Conservation (phyloP, 352 stramenopile genomes). For the Plasmopara viticola region DNA sequence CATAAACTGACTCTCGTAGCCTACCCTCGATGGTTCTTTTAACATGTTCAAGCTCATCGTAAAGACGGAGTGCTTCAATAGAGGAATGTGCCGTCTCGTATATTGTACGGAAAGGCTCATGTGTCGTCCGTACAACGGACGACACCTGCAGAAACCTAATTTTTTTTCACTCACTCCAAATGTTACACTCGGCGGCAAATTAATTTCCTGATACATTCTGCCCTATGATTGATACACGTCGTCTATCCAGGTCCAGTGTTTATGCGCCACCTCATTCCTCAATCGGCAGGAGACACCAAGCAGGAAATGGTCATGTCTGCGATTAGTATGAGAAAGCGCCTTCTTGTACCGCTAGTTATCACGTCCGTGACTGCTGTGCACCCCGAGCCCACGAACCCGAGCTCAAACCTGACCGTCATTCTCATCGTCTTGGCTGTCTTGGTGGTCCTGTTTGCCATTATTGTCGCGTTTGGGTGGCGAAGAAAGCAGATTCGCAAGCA, state of each 20-base stretch:
- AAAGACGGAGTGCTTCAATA: too few relatives aligned
- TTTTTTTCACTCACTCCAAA: neutral
- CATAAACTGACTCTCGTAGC: too few relatives aligned
- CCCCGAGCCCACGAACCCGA: constrained; percentile 11
- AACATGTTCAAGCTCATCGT: too few relatives aligned
- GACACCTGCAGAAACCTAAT: neutral
- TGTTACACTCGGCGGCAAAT: neutral
- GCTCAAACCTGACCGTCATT: constrained; percentile 37
- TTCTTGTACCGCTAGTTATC: constrained; percentile 7
- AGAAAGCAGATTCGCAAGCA: constrained; percentile 32
- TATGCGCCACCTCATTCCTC: constrained; percentile 16
- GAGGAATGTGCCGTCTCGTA: constrained; percentile 8
- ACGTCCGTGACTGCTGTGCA: constrained; percentile 9
- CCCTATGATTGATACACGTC: constrained; percentile 15
- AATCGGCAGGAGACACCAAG: constrained; percentile 11
- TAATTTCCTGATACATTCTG: neutral
- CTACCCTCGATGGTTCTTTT: too few relatives aligned
- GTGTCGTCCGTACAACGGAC: neutral
- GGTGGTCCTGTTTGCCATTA: constrained; percentile 40
- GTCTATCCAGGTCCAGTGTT: constrained; percentile 8
- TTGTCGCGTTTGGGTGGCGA: constrained; percentile 47
- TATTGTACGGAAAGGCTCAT: constrained; percentile 8
- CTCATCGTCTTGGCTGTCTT: constrained; percentile 54
- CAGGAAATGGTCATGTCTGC: constrained; percentile 18
- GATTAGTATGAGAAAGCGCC: neutral